Evolutionary conservation across 2,329 filamentous ascomycete species (phyloP), one percentile per base, ranked within the genome.

Genomic region (Diplodia mutila): DNA sequence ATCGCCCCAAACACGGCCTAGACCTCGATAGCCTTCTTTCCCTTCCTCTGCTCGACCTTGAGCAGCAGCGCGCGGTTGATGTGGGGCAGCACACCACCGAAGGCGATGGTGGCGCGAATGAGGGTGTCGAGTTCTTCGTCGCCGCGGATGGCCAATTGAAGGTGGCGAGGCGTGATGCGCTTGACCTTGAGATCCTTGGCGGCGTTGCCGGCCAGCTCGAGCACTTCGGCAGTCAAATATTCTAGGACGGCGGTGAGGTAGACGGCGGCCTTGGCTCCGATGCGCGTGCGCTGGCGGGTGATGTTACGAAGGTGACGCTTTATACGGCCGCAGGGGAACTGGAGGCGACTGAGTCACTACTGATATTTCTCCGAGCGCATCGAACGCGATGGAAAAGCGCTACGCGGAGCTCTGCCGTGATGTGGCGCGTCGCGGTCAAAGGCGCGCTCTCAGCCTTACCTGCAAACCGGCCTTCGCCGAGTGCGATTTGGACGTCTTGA

Each of bases 181-280:
- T 98, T 99, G 84, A 98, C 95, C 84, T 98, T 99, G 79, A 98
- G 91, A 82, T 99, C 95, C 87, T 98, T 98, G 81, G 95, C 95
- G 65, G 95, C 95, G 80, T 99, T 99, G 81, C 95, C 95, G 80
- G 95, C 95, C 72, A 99, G 87, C 82, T 99, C 95, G 75, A 99
- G 91, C 55, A 99, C 94, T 88, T 99, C 94, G 71, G 94, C 94
- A 69, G 95, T 97, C 73, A 99, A 86, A 80, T 99, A 99, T 85
- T 99, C 95, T 72, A 99, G 91, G 67, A 99, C 95, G 52, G 95
- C 95, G 61, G 95, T 98, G 70, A 98, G 93, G 80, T 99, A 99
- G 75, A 99, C 95, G 73, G 95, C 94, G 72, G 95, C 95, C 86
- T 98, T 98, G 78, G 94, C 95, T 76, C 95, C 95, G 73, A 99